Conservation (phyloP, 2,329 filamentous ascomycete species). For the Magnaporthiopsis rhizophila region DNA sequence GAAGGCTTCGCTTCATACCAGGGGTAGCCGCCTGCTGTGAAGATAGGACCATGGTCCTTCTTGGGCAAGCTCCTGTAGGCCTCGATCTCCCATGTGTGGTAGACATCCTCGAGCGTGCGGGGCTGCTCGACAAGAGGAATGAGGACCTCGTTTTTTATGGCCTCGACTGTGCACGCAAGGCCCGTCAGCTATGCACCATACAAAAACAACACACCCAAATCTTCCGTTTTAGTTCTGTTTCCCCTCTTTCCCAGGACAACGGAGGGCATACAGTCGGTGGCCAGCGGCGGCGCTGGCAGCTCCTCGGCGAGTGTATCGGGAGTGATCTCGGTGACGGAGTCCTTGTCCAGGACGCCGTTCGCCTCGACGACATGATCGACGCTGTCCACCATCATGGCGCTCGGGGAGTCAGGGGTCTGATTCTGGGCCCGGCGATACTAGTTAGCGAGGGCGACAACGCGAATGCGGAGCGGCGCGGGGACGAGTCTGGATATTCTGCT, state of each 20-base stretch:
- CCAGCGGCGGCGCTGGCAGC: constrained; percentile 37
- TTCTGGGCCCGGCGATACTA: constrained; percentile 32
- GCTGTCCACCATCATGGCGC: constrained; percentile 47
- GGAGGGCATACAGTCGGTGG: constrained; percentile 42
- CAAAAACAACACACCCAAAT: neutral
- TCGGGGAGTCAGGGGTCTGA: constrained; percentile 40
- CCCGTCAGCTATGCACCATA: constrained; percentile 12
- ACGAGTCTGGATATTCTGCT: neutral
- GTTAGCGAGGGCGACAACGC: neutral
- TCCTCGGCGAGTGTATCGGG: constrained; percentile 43
- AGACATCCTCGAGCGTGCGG: constrained; percentile 66
- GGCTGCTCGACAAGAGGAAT: constrained; percentile 66
- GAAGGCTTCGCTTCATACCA: constrained; percentile 51
- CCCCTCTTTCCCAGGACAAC: neutral
- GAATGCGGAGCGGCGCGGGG: neutral
- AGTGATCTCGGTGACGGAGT: constrained; percentile 45
- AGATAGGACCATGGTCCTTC: constrained; percentile 81
- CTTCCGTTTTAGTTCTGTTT: neutral
- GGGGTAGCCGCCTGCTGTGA: constrained; percentile 77
- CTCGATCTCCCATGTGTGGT: constrained; percentile 81
- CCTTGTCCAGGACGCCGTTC: constrained; percentile 37
- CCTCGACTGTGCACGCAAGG: constrained; percentile 51
- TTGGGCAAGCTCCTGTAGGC: constrained; percentile 70
- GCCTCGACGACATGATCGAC: constrained; percentile 39
- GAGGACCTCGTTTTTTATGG: constrained; percentile 76